These are phyloP conservation scores for Fistulinella prunicolor DNA, from an alignment of 768 basidiomycete species.

Conservation along the genomic window DNA sequence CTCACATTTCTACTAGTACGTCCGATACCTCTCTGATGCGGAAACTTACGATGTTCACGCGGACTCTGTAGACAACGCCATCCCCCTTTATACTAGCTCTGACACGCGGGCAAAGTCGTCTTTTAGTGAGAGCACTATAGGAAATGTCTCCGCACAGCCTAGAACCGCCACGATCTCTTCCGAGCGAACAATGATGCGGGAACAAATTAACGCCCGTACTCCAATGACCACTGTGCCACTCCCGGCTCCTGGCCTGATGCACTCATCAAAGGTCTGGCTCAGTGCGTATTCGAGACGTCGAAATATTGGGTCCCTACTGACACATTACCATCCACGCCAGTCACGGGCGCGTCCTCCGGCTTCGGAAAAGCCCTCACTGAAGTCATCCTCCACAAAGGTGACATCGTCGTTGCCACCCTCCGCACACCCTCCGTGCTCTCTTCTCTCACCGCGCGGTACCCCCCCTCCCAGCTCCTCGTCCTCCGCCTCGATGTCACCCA, in stretches of 20 bases:
- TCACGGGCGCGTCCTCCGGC: slow-evolving; percentile 36
- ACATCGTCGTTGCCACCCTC: slow-evolving; percentile 40
- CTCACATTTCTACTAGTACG: too few species aligned
- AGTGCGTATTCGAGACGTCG: background rate
- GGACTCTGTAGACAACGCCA: too few species aligned
- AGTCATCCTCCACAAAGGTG: slow-evolving; percentile 33
- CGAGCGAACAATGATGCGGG: too few species aligned
- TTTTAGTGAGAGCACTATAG: too few species aligned
- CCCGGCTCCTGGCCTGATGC: background rate
- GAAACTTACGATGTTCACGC: too few species aligned
- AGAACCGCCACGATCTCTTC: too few species aligned
- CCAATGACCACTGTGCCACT: too few species aligned
- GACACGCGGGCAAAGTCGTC: too few species aligned
- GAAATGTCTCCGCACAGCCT: too few species aligned
- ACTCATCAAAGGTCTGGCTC: slow-evolving; percentile 9
- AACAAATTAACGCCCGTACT: too few species aligned
- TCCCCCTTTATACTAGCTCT: too few species aligned
- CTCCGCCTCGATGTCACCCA: slow-evolving; percentile 39
- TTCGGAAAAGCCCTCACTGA: slow-evolving; percentile 36
- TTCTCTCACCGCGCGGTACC: slow-evolving; percentile 24
- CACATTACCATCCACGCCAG: background rate
- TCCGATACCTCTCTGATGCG: too few species aligned
- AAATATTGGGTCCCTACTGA: background rate
- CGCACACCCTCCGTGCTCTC: slow-evolving; percentile 34
- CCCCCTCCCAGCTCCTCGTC: slow-evolving; percentile 31